phyloP scores from a whole-genome alignment of 2,329 filamentous ascomycete species.

The Aquanectria penicillioides region DNA sequence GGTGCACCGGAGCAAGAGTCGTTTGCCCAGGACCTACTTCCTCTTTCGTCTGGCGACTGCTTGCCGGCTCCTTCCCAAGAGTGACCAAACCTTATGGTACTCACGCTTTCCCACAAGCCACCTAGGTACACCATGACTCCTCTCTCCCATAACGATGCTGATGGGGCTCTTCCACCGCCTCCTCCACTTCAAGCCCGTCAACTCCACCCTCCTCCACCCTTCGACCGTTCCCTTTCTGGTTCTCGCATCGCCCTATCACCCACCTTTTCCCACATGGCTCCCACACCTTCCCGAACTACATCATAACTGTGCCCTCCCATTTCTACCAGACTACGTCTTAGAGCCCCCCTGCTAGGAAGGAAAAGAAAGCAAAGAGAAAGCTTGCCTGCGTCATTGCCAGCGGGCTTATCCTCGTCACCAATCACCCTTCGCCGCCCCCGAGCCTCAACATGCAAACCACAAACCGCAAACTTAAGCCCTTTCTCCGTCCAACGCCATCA shows the following conservation, averaged over 20 bases:
- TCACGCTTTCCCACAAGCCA: constrained; percentile 2
- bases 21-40: constrained; percentile 39
- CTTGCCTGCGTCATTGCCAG: not conserved
- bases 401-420: too few relatives aligned
- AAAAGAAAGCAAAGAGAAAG: not conserved
- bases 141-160: not conserved
- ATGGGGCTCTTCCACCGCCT: not conserved
- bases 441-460: constrained; percentile 4
- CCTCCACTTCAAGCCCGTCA: constrained; percentile 16
- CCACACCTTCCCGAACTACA: not conserved
- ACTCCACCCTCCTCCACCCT: constrained; percentile 3
- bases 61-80: not conserved
- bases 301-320: not conserved
- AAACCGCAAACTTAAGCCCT: constrained; percentile 21
- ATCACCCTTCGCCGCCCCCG: too few relatives aligned
- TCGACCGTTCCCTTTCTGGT: not conserved
- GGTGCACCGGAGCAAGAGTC: constrained; percentile 36
- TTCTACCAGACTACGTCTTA: not conserved
- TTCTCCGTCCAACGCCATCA: constrained; percentile 4
- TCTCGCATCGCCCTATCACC: not conserved
- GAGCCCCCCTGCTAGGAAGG: not conserved
- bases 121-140: not conserved
- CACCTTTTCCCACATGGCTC: constrained; percentile 4
- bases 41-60: constrained; percentile 38
- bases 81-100: too few relatives aligned